Evolutionary conservation across 768 basidiomycete species (phyloP).

Genomic region (Heimioporus sp.): DNA sequence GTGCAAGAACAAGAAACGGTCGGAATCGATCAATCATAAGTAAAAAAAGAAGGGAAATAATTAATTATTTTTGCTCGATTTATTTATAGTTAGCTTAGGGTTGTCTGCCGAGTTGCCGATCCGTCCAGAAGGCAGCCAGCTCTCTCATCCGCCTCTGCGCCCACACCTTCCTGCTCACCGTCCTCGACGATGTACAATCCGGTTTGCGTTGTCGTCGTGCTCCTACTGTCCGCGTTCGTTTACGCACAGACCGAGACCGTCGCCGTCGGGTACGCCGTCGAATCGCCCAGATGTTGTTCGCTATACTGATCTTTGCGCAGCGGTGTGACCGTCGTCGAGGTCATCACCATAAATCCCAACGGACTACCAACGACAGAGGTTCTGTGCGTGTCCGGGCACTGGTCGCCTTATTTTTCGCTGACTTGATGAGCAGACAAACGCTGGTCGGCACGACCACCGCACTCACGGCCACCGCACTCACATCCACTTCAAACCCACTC

Average conservation of each 20-base stretch:
- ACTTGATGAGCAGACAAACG: slow-evolving; percentile 10
- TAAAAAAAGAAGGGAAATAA: neutral
- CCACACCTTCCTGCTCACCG: neutral
- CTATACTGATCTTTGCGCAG: slow-evolving; percentile 27
- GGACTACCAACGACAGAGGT: slow-evolving; percentile 42
- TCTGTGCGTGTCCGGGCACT: slow-evolving; percentile 35
- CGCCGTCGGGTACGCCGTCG: slow-evolving; percentile 43
- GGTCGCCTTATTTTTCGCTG: slow-evolving; percentile 3
- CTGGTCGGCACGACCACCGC: slow-evolving; percentile 2
- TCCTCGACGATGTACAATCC: slow-evolving; percentile 17
- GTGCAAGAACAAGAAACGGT: slow-evolving; percentile 17
- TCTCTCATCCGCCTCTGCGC: neutral
- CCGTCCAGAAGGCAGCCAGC: neutral
- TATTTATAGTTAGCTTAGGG: slow-evolving; percentile 3
- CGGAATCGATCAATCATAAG: slow-evolving; percentile 35
- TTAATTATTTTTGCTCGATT: neutral
- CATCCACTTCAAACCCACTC: slow-evolving; percentile 14
- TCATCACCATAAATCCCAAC: slow-evolving; percentile 39
- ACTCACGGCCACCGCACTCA: too few relatives aligned
- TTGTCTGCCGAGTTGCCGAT: slow-evolving; percentile 26
- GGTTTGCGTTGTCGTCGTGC: slow-evolving; percentile 9
- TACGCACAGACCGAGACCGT: slow-evolving; percentile 50
- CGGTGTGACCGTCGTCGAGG: slow-evolving; percentile 53
- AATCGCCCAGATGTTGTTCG: neutral
- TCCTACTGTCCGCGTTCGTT: slow-evolving; percentile 17